phyloP scores from a whole-genome alignment of 75 land plant genomes.

The Adiantum capillusveneris region DNA sequence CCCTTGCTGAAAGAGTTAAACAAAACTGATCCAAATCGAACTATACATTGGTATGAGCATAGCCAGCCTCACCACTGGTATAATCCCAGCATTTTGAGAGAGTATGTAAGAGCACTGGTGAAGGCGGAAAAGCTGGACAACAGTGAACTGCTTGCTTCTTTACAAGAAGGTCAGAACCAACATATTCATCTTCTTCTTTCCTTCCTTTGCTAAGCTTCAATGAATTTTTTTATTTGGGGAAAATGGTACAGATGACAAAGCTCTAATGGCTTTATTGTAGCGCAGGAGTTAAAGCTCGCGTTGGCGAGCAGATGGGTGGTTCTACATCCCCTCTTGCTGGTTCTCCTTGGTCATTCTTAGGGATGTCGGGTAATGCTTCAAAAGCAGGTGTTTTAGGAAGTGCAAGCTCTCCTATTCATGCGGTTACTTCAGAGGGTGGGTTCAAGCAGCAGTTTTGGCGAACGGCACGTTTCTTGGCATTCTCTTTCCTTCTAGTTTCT shows the following conservation, averaged over 20 bases:
- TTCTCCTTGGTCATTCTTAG: constrained; percentile 39
- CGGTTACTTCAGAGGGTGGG: constrained; percentile 84
- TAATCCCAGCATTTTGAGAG: constrained; percentile 70
- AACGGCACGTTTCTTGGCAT: constrained; percentile 70
- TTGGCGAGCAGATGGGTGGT: constrained; percentile 17
- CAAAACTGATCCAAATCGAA: constrained; percentile 79
- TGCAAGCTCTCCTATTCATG: constrained; percentile 82
- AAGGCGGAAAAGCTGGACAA: constrained; percentile 85
- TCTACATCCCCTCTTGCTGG: constrained; percentile 33
- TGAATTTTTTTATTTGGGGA: not conserved
- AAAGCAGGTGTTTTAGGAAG: constrained; percentile 89
- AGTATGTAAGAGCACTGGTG: constrained; percentile 91
- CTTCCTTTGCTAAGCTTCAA: not conserved
- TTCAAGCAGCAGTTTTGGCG: constrained; percentile 96
- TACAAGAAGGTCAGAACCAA: constrained; percentile 67
- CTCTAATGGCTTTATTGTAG: too few relatives aligned
- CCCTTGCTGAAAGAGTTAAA: constrained; percentile 61
- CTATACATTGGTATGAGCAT: constrained; percentile 75
- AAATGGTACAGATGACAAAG: too few relatives aligned
- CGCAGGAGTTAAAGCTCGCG: constrained; percentile 32
- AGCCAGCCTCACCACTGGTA: constrained; percentile 73
- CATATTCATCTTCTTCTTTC: not conserved
- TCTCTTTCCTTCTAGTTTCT: constrained; percentile 82
- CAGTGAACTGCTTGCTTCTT: constrained; percentile 70
- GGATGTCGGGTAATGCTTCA: constrained; percentile 50